Base-by-base conservation (phyloP, 306 rosid species). In the Pterocarpus macrocarpus region DNA sequence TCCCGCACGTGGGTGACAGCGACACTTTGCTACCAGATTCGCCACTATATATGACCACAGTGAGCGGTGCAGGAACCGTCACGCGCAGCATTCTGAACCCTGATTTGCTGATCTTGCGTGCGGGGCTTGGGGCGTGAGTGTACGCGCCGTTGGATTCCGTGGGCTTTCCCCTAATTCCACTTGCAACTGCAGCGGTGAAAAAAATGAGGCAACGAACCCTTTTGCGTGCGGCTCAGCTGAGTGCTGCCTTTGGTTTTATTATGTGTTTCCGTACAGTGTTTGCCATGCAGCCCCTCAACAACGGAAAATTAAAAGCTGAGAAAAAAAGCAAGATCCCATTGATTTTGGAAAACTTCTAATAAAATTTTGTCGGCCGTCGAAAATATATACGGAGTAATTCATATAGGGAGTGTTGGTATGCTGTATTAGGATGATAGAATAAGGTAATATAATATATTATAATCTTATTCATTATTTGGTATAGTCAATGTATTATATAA, bases 1-100 rank as follows among this genome's bases (percentile, higher is more conserved):
- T 28, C 4, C 15, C 1, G 35, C 17, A 39, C 7, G 56, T 74
- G 81, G 15, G 1, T 8, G 87, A 84, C 8, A 71, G 55, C 47
- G 80, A 83, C 80, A 8, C 2, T 14, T 68, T 68, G 5, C 68
- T 32, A 11, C 61, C 13, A n/a, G 28, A 61, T 33, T 67, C 15
- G 55, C 55, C 61, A 63, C 22, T 30, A 2, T 1, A 16, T 49
- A 1, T 16, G 53, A 38, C 41, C 28, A 17, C 16, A 9, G 47
- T 5, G 16, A 8, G 8, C 11, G 32, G 6, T 53, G 30, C 55
- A 14, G 15, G 57, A 43, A 65, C 1, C 0, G 4, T 43, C 80
- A 80, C 79, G 84, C 80, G 80, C 79, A 57, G 12, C 15, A 53
- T 9, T 45, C 2, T 57, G 38, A 10, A 44, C 15, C 9, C 30